These are phyloP conservation scores for Daldinia vernicosa DNA, from an alignment of 495 filamentous ascomycete genomes.

Conservation along the genomic window DNA sequence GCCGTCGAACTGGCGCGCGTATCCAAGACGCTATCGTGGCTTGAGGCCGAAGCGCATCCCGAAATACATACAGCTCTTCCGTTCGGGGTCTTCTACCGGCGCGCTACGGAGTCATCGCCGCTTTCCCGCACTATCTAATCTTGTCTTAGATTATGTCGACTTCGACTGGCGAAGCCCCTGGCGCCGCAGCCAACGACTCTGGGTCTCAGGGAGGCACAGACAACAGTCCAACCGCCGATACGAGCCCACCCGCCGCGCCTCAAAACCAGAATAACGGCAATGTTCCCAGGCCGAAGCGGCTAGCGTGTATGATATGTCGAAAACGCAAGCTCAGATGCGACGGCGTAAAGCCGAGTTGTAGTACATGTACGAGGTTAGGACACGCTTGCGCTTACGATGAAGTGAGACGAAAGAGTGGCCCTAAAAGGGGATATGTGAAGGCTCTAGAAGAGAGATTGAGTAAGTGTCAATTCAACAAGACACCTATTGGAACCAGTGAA, in stretches of 20 bases:
- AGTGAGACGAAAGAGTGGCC: slow-evolving; percentile 95
- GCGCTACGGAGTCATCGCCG: not conserved
- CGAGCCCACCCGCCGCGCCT: slow-evolving; percentile 20
- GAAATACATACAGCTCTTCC: slow-evolving; percentile 12
- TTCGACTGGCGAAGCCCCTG: slow-evolving; percentile 17
- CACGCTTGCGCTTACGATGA: slow-evolving; percentile 97
- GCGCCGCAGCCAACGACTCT: slow-evolving; percentile 37
- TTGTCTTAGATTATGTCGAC: slow-evolving; percentile 30
- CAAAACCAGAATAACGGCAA: slow-evolving; percentile 60
- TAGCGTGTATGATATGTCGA: slow-evolving; percentile 96
- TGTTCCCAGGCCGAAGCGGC: slow-evolving; percentile 85
- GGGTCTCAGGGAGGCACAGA: slow-evolving; percentile 40
- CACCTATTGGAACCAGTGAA: slow-evolving; percentile 3
- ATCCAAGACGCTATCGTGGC: slow-evolving; percentile 8
- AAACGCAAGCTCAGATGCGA: slow-evolving; percentile 91
- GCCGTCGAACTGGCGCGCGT: slow-evolving; percentile 13
- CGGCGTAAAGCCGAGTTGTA: slow-evolving; percentile 83
- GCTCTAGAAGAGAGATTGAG: slow-evolving; percentile 92
- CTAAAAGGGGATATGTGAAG: slow-evolving; percentile 98
- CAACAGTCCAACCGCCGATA: slow-evolving; percentile 41
- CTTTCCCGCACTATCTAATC: not conserved
- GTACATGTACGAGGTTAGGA: slow-evolving; percentile 86
- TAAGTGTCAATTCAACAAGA: slow-evolving; percentile 54
- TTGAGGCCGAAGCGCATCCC: slow-evolving; percentile 29
- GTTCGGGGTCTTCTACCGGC: slow-evolving; percentile 9